These are phyloP conservation scores for Candida ipomoeae DNA, from an alignment of 805 yeast genomes.

Conservation along the genomic window DNA sequence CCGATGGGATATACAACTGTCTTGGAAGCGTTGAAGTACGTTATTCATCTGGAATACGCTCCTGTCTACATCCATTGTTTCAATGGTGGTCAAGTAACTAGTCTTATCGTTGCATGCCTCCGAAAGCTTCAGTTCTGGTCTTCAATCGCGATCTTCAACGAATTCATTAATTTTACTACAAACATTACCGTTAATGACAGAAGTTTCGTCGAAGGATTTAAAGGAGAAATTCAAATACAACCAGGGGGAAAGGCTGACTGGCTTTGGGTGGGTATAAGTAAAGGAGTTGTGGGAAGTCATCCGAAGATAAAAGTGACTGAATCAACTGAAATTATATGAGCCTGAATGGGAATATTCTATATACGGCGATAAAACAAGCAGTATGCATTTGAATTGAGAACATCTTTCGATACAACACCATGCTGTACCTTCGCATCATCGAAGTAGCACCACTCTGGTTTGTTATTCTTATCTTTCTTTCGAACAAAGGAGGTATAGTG, in stretches of 20 bases:
- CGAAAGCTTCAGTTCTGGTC: constrained; percentile 86
- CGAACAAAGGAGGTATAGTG: constrained; percentile 82
- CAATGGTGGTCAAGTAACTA: constrained; percentile 85
- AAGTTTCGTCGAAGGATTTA: constrained; percentile 74
- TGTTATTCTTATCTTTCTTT: constrained; percentile 45
- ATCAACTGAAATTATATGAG: background rate
- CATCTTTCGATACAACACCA: constrained; percentile 47
- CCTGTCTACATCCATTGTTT: constrained; percentile 84
- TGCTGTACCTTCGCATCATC: constrained; percentile 72
- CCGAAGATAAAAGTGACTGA: constrained; percentile 44
- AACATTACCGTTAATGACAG: constrained; percentile 80
- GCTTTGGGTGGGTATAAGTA: constrained; percentile 64
- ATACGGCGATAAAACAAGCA: constrained; percentile 68
- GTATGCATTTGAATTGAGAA: constrained; percentile 72
- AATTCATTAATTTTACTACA: constrained; percentile 72
- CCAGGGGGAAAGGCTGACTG: constrained; percentile 47
- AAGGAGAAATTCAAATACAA: constrained; percentile 55
- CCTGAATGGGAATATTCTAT: background rate
- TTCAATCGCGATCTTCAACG: constrained; percentile 79
- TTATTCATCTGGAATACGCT: constrained; percentile 54
- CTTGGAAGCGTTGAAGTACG: constrained; percentile 52
- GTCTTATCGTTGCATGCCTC: constrained; percentile 80
- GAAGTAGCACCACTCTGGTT: constrained; percentile 71
- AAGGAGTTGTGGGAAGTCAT: constrained; percentile 53
- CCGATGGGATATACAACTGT: constrained; percentile 70